phyloP scores from a whole-genome alignment of 164 flowering plant genomes.

The Kalanchoe fedtschenkoi region DNA sequence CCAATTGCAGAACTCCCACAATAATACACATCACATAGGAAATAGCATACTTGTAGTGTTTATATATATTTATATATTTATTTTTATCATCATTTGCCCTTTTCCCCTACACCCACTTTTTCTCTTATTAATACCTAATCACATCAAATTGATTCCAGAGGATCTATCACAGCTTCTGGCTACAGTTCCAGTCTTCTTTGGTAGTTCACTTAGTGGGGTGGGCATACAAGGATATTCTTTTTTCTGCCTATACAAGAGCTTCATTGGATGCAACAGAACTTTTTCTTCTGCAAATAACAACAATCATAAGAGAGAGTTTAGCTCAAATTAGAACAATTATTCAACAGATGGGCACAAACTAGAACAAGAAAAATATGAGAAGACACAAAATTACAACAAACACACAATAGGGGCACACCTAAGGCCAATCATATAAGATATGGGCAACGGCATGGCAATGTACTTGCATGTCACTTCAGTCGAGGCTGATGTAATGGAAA shows the following conservation, averaged over 20 bases:
- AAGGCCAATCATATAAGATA: no score
- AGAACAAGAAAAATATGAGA: no score
- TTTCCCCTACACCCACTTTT: background rate
- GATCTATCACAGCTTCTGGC: constrained; percentile 21
- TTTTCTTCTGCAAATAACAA: constrained; percentile 23
- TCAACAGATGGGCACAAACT: no score
- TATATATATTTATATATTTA: background rate
- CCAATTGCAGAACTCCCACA: background rate
- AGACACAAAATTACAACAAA: no score
- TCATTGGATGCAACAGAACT: constrained; percentile 32
- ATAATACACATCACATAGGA: background rate
- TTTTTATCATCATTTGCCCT: background rate
- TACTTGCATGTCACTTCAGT: no score
- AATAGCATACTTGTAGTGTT: background rate
- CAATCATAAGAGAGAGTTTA: background rate
- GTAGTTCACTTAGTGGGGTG: constrained; percentile 10
- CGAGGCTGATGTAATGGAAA: no score
- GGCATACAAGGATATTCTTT: background rate
- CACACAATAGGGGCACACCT: background rate
- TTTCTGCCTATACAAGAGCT: constrained; percentile 2
- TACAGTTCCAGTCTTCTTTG: constrained; percentile 23
- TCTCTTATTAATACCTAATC: background rate
- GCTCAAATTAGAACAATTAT: no score
- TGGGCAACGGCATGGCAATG: no score
- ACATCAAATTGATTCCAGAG: constrained; percentile 15